Evolutionary conservation across 345 rosid species (phyloP), one percentile per base, ranked within the genome.

Genomic region (Citropsis articulata): DNA sequence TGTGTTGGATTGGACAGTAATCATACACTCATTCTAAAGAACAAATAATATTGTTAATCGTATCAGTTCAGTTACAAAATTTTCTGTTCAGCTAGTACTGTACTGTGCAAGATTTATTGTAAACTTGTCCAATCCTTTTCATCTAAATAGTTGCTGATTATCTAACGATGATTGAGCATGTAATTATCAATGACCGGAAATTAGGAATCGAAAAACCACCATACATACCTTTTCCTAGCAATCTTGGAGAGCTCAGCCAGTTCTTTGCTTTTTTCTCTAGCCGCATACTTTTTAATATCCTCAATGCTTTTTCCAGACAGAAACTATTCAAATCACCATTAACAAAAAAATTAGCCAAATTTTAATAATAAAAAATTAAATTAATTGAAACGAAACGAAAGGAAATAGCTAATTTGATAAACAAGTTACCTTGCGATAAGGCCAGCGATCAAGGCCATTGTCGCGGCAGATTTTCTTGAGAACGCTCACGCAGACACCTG

Each of bases 381-480:
- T 45, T 45, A 10, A 35, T 35, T 35, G 36, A 35, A 35, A 35
- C 36, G 36, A 28, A 48, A 9, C 5, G 5, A 53, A 69, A 65
- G 18, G 1, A 45, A 2, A 22, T 35, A 9, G 64, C 4, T 9
- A 53, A 14, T 12, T 61, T 61, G 31, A 61, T 9, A 4, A 31
- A 31, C 0, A 24, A 6, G 18, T 21, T 53, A 83, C 88, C 86
- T 87, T 85, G 9, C 88, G 84, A 35, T 87, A 81, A 2, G 89
- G 89, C 88, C 88, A 83, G 19, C 89, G 63, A 50, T 87, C 88
- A 42, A 87, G 88, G 27, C 89, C 89, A 71, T 87, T 87, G 33
- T 83, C 86, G 18, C 88, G 82, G 81, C 89, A 85, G 65, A 85
- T 81, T 83, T 78, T 84, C 82, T 87, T 87, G 36, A 87, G 83